A percentile compares a stretch with the other conserved stretches of the same genome.
Conservation (phyloP, 169 alveolate genomes). For the Plasmodium inui region DNA sequence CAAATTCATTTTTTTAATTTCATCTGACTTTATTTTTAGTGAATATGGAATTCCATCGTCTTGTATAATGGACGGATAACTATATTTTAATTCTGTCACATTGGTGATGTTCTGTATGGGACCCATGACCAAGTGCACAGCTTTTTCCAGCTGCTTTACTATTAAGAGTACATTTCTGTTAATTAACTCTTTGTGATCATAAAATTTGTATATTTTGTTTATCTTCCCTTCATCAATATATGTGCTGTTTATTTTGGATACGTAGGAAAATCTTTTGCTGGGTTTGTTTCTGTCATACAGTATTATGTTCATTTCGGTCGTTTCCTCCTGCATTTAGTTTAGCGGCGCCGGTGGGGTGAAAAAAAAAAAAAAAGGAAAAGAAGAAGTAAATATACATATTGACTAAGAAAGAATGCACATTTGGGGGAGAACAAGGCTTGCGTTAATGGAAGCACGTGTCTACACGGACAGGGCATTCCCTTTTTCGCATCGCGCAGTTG, state of each 20-base stretch:
- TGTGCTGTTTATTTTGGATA: slow-evolving; percentile 59
- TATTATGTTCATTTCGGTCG: slow-evolving; percentile 40
- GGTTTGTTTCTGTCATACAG: slow-evolving; percentile 29
- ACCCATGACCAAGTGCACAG: slow-evolving; percentile 12
- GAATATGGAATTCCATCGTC: slow-evolving; percentile 23
- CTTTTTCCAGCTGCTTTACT: slow-evolving; percentile 41
- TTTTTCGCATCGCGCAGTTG: not conserved
- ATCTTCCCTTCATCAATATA: slow-evolving; percentile 43
- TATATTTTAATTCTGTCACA: slow-evolving; percentile 35
- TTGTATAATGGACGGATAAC: slow-evolving; percentile 46
- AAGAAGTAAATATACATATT: not conserved
- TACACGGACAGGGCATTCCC: not conserved
- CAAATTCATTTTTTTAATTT: slow-evolving; percentile 60
- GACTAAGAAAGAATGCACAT: not conserved
- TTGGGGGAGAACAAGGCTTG: not conserved
- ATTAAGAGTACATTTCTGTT: slow-evolving; percentile 58
- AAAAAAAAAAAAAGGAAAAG: not conserved
- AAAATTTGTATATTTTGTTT: slow-evolving; percentile 41
- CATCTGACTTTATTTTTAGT: slow-evolving; percentile 53
- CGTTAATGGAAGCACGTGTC: not conserved
- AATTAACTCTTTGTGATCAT: slow-evolving; percentile 42
- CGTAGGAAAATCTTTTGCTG: slow-evolving; percentile 23
- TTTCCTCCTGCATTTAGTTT: slow-evolving; percentile 8
- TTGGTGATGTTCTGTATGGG: slow-evolving; percentile 44
- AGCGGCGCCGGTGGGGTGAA: not conserved